A percentile compares a stretch with the other conserved stretches of the same genome.
Conservation (phyloP, 208 protist genomes). For the Naegleria gruberi region DNA sequence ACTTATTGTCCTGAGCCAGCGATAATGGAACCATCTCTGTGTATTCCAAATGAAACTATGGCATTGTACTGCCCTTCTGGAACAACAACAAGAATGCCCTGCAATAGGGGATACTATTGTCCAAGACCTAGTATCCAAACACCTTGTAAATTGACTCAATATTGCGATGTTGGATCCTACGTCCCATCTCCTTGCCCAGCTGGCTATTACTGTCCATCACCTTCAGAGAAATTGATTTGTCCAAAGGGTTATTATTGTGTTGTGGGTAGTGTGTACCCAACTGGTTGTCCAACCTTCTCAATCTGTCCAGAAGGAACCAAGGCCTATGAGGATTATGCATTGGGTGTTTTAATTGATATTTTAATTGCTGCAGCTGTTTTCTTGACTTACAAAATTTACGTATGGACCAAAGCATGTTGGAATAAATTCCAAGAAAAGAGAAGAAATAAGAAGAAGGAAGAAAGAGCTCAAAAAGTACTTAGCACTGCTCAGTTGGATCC, state of each 20-base stretch:
- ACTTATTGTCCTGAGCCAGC: background rate
- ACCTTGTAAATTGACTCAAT: background rate
- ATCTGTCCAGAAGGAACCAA: background rate
- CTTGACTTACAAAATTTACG: too few relatives aligned
- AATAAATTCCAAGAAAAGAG: too few relatives aligned
- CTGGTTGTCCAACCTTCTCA: background rate
- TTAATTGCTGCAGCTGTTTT: too few relatives aligned
- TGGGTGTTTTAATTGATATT: too few relatives aligned
- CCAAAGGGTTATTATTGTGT: slow-evolving; percentile 26
- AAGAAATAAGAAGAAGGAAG: too few relatives aligned
- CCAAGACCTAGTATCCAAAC: background rate
- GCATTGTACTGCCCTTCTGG: background rate
- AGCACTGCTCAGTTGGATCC: too few relatives aligned
- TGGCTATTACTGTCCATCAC: slow-evolving; percentile 10
- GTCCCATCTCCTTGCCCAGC: background rate
- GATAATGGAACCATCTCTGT: background rate
- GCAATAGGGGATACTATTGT: background rate
- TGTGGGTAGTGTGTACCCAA: background rate
- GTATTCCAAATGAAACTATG: background rate
- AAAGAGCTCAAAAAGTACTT: too few relatives aligned
- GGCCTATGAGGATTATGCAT: too few relatives aligned
- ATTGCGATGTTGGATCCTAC: background rate
- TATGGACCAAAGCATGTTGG: too few relatives aligned
- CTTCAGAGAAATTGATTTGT: background rate
- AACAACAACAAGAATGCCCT: background rate